These are phyloP conservation scores for Trametes meyenii DNA, from an alignment of 768 basidiomycete species.

Conservation along the genomic window DNA sequence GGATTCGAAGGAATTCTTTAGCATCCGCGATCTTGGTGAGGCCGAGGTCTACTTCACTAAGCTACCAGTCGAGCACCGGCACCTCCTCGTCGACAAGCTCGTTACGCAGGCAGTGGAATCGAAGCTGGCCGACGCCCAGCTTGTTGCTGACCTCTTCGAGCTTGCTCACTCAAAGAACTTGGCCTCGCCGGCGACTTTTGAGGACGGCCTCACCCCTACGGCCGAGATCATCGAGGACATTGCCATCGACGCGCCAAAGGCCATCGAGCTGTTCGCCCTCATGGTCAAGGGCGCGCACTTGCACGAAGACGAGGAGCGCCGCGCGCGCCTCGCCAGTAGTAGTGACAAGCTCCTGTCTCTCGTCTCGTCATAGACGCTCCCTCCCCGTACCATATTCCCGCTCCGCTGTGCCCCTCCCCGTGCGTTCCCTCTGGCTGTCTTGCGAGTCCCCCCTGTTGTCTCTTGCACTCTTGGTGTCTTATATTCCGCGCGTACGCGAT, in stretches of 20 bases:
- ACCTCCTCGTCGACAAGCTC: conserved; percentile 73
- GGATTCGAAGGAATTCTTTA: conserved; percentile 86
- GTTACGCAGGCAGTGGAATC: conserved; percentile 66
- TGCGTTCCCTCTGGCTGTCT: conserved; percentile 19
- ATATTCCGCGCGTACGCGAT: conserved; percentile 27
- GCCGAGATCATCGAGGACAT: conserved; percentile 87
- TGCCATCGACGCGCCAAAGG: conserved; percentile 88
- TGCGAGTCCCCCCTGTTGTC: conserved; percentile 9
- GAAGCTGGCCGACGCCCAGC: conserved; percentile 77
- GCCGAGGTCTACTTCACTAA: conserved; percentile 84
- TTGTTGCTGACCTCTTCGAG: conserved; percentile 77
- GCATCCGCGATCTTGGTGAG: conserved; percentile 81
- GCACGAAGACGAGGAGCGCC: conserved; percentile 56
- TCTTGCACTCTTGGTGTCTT: conserved; percentile 25
- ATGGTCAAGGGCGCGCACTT: conserved; percentile 74
- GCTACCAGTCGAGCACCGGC: conserved; percentile 66
- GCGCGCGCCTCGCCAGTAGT: conserved; percentile 57
- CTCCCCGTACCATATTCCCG: conserved; percentile 20
- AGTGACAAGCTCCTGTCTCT: conserved; percentile 61
- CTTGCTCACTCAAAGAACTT: conserved; percentile 62
- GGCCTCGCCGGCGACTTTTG: conserved; percentile 62
- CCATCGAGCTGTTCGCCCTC: conserved; percentile 71
- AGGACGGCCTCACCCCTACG: conserved; percentile 69
- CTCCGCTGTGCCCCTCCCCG: conserved; percentile 9
- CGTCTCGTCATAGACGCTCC: conserved; percentile 49